Base-by-base conservation (phyloP, 495 filamentous ascomycete species). In the Penicillium atrosanguineum region DNA sequence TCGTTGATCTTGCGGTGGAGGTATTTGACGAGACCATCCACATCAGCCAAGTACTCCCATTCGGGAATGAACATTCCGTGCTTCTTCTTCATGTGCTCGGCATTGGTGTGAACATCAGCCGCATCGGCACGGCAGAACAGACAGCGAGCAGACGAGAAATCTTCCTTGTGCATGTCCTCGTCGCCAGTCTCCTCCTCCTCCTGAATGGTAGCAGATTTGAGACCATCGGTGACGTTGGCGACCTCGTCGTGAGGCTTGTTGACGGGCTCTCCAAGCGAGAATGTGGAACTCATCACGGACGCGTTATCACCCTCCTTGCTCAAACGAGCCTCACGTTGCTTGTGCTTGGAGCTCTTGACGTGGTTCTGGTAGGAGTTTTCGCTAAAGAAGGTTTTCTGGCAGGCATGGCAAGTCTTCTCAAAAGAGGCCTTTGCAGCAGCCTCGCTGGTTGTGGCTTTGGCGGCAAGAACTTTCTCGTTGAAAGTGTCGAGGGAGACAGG, bases 11-110 rank as follows among this genome's bases (percentile, higher is more conserved):
- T 95, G 52, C 87, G 76, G 40, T 84, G 75, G 15, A 93, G 76
- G 58, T 88, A 89, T n/a, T 77, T 72, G 47, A 97, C 70, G 20
- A 99, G 77, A 19, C 91, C 91, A 31, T 92, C 86, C 15, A 91
- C 64, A 56, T 99, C 80, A 9, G 87, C 81, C 4, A 99, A 75
- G 57, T 88, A 99, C 15, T 83, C 65, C 60, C 82, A 82, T 62
- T 99, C 94, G 0, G 94, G 94, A 59, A 99, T 87, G 70, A 97
- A 99, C 85, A 97, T 87, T 72, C 93, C 91, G 65, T 99, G 94
- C 53, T 83, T 84, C 56, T 89, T 88, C 65, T 83, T 82, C 94
- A 99, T 99, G 60, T 99, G 94, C 23, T 79, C 69, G 28, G 89
- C 77, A 63, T 93, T 96, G 16, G 91, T 74, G 12, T 81, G 66